Conservation (phyloP, 1,139 yeast species). For the Yamadazyma membranifaciens region DNA sequence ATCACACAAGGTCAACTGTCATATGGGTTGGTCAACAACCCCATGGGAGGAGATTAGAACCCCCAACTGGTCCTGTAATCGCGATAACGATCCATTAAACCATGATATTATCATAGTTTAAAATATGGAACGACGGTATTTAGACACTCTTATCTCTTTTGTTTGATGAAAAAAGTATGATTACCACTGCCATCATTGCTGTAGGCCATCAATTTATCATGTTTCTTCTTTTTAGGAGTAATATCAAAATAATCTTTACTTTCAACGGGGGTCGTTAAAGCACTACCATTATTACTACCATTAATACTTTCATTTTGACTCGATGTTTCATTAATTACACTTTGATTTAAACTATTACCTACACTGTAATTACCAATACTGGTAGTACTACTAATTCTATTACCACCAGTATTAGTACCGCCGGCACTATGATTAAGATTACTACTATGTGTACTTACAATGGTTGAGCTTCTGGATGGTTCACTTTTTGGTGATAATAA, state of each 20-base stretch:
- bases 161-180: slow-evolving; percentile 39
- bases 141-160: slow-evolving; percentile 18
- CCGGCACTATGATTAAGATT: too few species aligned
- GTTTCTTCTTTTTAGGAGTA: slow-evolving; percentile 23
- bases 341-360: background rate
- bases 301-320: slow-evolving; percentile 1
- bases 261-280: slow-evolving; percentile 15
- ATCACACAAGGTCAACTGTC: too few species aligned
- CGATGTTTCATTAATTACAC: background rate
- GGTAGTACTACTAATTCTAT: background rate
- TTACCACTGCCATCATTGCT: slow-evolving; percentile 44
- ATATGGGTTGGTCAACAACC: too few species aligned
- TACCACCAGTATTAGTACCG: background rate
- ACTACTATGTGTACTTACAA: slow-evolving; percentile 5
- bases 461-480: slow-evolving; percentile 9
- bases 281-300: slow-evolving; percentile 5
- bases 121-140: too few species aligned
- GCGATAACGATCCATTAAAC: too few species aligned
- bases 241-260: slow-evolving; percentile 14
- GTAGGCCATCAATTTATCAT: slow-evolving; percentile 41
- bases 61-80: too few species aligned
- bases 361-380: slow-evolving; percentile 1
- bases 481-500: slow-evolving; percentile 44
- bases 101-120: too few species aligned
- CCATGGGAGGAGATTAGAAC: too few species aligned